These are phyloP conservation scores for Aquilaria sinensis DNA, from an alignment of 345 rosid genomes.

Conservation along the genomic window DNA sequence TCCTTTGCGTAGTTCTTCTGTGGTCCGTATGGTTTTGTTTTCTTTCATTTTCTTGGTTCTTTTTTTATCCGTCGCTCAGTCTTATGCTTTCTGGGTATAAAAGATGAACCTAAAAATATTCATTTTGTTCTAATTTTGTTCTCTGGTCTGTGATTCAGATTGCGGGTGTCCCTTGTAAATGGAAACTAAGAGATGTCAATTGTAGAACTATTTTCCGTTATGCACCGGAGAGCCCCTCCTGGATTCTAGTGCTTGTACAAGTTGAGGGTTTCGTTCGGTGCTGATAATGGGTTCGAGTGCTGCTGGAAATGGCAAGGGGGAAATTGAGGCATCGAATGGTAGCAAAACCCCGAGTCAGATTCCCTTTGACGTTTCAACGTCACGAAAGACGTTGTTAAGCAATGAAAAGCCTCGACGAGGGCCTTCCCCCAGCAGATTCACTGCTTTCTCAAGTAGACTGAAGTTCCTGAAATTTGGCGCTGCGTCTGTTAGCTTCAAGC, in stretches of 20 bases:
- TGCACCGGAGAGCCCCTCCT: background rate
- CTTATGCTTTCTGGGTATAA: too few species aligned
- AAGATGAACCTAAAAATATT: too few species aligned
- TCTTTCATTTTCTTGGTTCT: slow-evolving; percentile 1
- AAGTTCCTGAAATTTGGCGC: slow-evolving; percentile 56
- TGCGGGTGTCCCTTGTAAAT: too few species aligned
- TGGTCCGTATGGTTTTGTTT: too few species aligned
- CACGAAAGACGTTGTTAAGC: slow-evolving; percentile 37
- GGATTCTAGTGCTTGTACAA: background rate
- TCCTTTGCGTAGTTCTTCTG: too few species aligned
- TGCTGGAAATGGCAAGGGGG: slow-evolving; percentile 31
- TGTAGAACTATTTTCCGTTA: background rate
- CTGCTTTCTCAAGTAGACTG: slow-evolving; percentile 26
- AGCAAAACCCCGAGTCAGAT: slow-evolving; percentile 13
- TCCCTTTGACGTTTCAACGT: slow-evolving; percentile 38
- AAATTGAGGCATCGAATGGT: slow-evolving; percentile 38
- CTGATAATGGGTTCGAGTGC: slow-evolving; percentile 36
- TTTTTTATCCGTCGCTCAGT: too few species aligned
- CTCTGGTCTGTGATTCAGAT: too few species aligned
- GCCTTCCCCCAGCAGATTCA: slow-evolving; percentile 12
- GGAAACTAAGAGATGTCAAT: background rate
- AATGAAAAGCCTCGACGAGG: slow-evolving; percentile 24
- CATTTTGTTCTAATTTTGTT: too few species aligned
- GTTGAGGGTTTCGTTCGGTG: slow-evolving; percentile 11
- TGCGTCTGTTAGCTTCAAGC: slow-evolving; percentile 61